Evolutionary conservation across 2,329 filamentous ascomycete species (phyloP).

Genomic region (Cladophialophora immunda): DNA sequence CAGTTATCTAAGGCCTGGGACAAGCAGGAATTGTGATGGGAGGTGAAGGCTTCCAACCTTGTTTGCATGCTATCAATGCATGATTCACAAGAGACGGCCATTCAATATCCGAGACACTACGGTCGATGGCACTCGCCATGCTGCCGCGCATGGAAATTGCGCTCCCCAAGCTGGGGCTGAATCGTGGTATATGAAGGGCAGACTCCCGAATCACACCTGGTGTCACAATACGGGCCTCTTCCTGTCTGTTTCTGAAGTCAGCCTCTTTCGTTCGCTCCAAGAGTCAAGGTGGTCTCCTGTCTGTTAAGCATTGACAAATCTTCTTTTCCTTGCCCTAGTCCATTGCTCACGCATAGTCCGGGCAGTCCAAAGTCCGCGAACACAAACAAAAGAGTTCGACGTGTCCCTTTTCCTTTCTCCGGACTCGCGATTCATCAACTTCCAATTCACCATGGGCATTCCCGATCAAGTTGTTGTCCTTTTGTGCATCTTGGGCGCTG

Average conservation of each 20-base stretch:
- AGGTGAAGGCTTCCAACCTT: not conserved
- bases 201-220: not conserved
- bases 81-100: not conserved
- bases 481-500: slow-evolving; percentile 31
- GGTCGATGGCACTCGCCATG: not conserved
- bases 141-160: not conserved
- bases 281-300: not conserved
- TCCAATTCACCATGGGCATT: slow-evolving; percentile 13
- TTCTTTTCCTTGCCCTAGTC: not conserved
- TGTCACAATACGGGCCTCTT: not conserved
- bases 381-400: not conserved
- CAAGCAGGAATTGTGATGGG: not conserved
- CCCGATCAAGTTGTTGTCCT: slow-evolving; percentile 29
- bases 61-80: slow-evolving; percentile 13
- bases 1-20: not conserved
- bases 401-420: not conserved
- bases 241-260: not conserved
- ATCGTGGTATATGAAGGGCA: slow-evolving; percentile 14
- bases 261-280: not conserved
- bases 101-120: not conserved
- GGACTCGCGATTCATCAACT: not conserved
- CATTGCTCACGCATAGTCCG: not conserved
- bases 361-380: not conserved
- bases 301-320: not conserved
- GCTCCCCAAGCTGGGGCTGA: not conserved